Evolutionary conservation across 1,284 basidiomycete genomes (phyloP).

Genomic region (Anthracocystis panici-leucophaei): DNA sequence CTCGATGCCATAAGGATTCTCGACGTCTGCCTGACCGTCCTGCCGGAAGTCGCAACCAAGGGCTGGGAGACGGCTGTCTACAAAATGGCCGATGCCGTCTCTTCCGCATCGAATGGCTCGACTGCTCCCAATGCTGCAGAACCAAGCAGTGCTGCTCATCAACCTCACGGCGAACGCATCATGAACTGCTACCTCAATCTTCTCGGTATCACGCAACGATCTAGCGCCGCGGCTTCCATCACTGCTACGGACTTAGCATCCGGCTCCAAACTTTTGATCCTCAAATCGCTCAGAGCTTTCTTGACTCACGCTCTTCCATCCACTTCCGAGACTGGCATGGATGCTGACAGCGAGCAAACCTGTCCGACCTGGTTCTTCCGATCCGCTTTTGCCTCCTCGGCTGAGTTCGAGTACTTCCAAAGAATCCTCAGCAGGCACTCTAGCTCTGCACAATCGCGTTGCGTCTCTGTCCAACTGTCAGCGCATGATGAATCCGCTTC

Average conservation of each 20-base stretch:
- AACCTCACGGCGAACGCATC: slow-evolving; percentile 57
- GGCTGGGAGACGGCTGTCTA: slow-evolving; percentile 54
- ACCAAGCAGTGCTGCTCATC: slow-evolving; percentile 20
- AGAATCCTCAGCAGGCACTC: slow-evolving; percentile 30
- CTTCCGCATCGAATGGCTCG: slow-evolving; percentile 11
- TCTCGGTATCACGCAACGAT: slow-evolving; percentile 54
- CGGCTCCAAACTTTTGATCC: slow-evolving; percentile 43
- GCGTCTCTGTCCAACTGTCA: slow-evolving; percentile 2
- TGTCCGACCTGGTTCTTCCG: slow-evolving; percentile 64
- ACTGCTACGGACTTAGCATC: slow-evolving; percentile 37
- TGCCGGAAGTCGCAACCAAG: slow-evolving; percentile 73
- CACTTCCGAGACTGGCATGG: slow-evolving; percentile 1
- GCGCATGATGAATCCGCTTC: not conserved
- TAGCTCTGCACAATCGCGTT: slow-evolving; percentile 5
- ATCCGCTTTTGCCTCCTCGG: slow-evolving; percentile 45
- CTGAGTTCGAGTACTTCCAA: slow-evolving; percentile 58
- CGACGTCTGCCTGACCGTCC: slow-evolving; percentile 80
- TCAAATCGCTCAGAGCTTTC: slow-evolving; percentile 39
- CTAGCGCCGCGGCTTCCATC: slow-evolving; percentile 31
- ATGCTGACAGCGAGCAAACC: not conserved
- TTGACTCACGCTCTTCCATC: slow-evolving; percentile 26
- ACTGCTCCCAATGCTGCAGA: slow-evolving; percentile 8
- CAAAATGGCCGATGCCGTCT: slow-evolving; percentile 21
- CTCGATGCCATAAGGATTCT: slow-evolving; percentile 88
- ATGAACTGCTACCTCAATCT: slow-evolving; percentile 62